A percentile compares a stretch with the other conserved stretches of the same genome.
These are phyloP conservation scores for Emergomyces orientalis DNA, from an alignment of 2,329 filamentous ascomycete genomes.

Conservation along the genomic window DNA sequence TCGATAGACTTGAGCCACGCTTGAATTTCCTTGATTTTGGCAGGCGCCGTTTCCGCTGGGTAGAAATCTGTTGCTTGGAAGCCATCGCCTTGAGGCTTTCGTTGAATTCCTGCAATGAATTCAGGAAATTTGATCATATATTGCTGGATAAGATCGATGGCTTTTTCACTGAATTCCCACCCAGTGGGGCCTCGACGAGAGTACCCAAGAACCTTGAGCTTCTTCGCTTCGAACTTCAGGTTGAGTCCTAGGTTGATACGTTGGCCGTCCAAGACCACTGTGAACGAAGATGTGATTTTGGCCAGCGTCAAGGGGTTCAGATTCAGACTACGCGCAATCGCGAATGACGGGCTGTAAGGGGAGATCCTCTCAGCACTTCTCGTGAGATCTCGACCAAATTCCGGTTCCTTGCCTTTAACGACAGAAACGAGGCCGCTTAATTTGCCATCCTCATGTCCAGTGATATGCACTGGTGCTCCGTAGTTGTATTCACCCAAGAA, in stretches of 20 bases:
- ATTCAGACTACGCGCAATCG: slow-evolving; percentile 71
- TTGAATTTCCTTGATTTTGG: slow-evolving; percentile 85
- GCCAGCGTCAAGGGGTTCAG: slow-evolving; percentile 82
- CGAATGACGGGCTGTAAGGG: slow-evolving; percentile 76
- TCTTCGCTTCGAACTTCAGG: slow-evolving; percentile 91
- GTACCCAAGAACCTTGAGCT: slow-evolving; percentile 91
- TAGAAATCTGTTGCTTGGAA: slow-evolving; percentile 82
- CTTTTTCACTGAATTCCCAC: slow-evolving; percentile 90
- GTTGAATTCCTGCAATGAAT: slow-evolving; percentile 82
- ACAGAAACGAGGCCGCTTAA: slow-evolving; percentile 69
- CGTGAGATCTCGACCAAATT: slow-evolving; percentile 72
- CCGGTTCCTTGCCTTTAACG: slow-evolving; percentile 61
- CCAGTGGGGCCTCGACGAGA: slow-evolving; percentile 76
- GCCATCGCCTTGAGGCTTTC: slow-evolving; percentile 75
- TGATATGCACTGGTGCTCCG: slow-evolving; percentile 77
- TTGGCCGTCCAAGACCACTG: slow-evolving; percentile 69
- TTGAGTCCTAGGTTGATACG: slow-evolving; percentile 89
- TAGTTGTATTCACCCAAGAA: slow-evolving; percentile 92
- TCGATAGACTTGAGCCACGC: slow-evolving; percentile 88
- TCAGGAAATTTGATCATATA: slow-evolving; percentile 95
- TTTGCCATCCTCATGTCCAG: slow-evolving; percentile 63
- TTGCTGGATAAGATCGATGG: slow-evolving; percentile 67
- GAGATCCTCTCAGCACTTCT: slow-evolving; percentile 57
- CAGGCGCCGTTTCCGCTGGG: slow-evolving; percentile 58
- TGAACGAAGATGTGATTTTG: slow-evolving; percentile 93